Evolutionary conservation across 805 yeast species (phyloP), one percentile per base, ranked within the genome.

Genomic region (Pichia insulana): DNA sequence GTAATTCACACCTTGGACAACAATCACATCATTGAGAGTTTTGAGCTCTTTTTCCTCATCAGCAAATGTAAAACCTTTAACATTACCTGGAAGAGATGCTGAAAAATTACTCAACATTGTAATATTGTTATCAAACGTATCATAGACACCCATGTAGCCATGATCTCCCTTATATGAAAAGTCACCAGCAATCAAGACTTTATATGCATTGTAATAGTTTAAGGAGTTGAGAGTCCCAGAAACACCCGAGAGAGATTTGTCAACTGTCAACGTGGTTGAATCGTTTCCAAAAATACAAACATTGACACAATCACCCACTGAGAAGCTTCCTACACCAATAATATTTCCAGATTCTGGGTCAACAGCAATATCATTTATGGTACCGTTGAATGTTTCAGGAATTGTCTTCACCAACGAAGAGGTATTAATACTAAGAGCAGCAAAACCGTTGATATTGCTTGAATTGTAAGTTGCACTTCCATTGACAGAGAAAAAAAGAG

Each of bases 271-370:
- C 2, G 11, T 12, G 4, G 39, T 37, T 3, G 61, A 55, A 46
- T 77, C 58, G 51, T 80, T 80, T 2, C 30, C 44, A 56, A 74
- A 85, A 30, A 80, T 62, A 57, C 96, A 88, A 30, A 89, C 59
- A 1, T 76, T 71, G 2, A 67, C 58, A 60, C 96, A 88, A 5
- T 48, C 45, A 15, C 42, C 40, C 30, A 48, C 40, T 17, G 68
- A 71, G 56, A 84, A 87, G 34, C 72, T 67, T 19, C 97, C 96
- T 32, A 83, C 95, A 11, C 84, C 84, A 26, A 80, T 66, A 22
- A 87, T 61, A 16, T 67, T 51, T 25, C 68, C 64, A 25, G 59
- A 62, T 19, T 64, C 65, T 27, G 70, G 67, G 28, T 64, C 63
- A 15, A 70, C 48, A 15, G 59, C 58, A 40, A 74, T 58, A 1